Evolutionary conservation across 1,284 basidiomycete species (phyloP), one percentile per base, ranked within the genome.

Genomic region (Pyrrhoderma noxium): DNA sequence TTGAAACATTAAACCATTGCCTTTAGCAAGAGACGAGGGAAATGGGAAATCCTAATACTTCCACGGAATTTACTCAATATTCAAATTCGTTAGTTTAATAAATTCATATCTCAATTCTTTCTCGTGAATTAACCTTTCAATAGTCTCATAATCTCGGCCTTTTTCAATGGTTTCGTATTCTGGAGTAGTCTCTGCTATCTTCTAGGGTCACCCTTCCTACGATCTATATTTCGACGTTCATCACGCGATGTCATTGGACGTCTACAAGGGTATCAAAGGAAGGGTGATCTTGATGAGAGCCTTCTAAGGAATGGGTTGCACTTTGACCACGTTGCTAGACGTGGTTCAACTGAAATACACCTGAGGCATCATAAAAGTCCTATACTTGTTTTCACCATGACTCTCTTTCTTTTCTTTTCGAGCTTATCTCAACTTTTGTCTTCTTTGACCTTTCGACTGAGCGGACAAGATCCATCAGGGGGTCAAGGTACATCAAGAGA

Each of bases 141-240:
- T 69, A 5, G 52, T 25, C 47, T 22, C 43, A 47, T 54, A 18
- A 37, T 38, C 22, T 44, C 52, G 13, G 27, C 52, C 8, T 79
- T 79, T 60, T 73, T 75, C 48, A 65, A 77, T 14, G 77, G 76
- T 44, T 72, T 71, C 62, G 72, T 74, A 3, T 76, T 77, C 58
- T 64, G 75, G 44, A 65, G 65, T 56, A 70, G 74, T 53, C 45
- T 75, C 8, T 64, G 66, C 16, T 66, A 68, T 57, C 58, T 72
- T 22, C 55, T 61, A 31, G 55, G 57, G 45, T 66, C 65, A 0
- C 58, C 60, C 13, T 60, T 65, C 36, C 41, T 64, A n/a, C 58
- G 54, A 8, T 55, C 49, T n/a, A 43, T 64, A 13, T 43, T 36
- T 8, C 52, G 39, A 49, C 50, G 53, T 40, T 40, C 23, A 37